phyloP scores from a whole-genome alignment of 179 eudicot genomes.

The Drosera spatulata region DNA sequence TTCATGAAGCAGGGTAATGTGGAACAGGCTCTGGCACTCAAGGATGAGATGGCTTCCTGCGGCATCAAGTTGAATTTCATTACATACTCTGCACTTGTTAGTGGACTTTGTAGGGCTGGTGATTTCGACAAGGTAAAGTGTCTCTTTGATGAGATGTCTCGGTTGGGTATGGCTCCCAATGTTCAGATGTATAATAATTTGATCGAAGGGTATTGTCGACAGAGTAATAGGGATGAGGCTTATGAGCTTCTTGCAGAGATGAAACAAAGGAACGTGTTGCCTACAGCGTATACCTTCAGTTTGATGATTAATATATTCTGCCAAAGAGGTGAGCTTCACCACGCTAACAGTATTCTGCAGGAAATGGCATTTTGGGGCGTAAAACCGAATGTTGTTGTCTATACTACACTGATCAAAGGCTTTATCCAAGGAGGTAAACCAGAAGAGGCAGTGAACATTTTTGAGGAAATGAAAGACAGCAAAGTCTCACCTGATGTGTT shows the following conservation, averaged over 20 bases:
- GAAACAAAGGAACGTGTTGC: slow-evolving; percentile 43
- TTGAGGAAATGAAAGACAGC: slow-evolving; percentile 47
- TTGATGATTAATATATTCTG: slow-evolving; percentile 42
- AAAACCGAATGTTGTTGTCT: slow-evolving; percentile 45
- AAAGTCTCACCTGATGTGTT: slow-evolving; percentile 34
- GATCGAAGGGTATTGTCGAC: slow-evolving; percentile 47
- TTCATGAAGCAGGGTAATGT: slow-evolving; percentile 59
- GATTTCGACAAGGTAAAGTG: slow-evolving; percentile 41
- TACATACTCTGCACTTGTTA: slow-evolving; percentile 41
- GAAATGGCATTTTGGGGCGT: slow-evolving; percentile 39
- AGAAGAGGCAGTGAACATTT: slow-evolving; percentile 37
- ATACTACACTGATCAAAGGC: slow-evolving; percentile 49
- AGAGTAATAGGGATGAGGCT: slow-evolving; percentile 34
- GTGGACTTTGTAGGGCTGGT: slow-evolving; percentile 55
- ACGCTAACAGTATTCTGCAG: slow-evolving; percentile 30
- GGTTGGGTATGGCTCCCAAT: slow-evolving; percentile 39
- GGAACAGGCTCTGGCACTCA: slow-evolving; percentile 48
- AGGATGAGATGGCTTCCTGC: slow-evolving; percentile 44
- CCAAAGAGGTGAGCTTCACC: slow-evolving; percentile 34
- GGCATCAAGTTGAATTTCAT: slow-evolving; percentile 45
- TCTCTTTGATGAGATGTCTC: slow-evolving; percentile 50
- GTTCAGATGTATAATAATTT: slow-evolving; percentile 39
- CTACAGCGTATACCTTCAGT: slow-evolving; percentile 36
- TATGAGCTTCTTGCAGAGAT: slow-evolving; percentile 52
- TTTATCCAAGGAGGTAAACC: slow-evolving; percentile 28